Conservation (phyloP, 2,329 filamentous ascomycete genomes). For the Pyrenophora seminiperda region DNA sequence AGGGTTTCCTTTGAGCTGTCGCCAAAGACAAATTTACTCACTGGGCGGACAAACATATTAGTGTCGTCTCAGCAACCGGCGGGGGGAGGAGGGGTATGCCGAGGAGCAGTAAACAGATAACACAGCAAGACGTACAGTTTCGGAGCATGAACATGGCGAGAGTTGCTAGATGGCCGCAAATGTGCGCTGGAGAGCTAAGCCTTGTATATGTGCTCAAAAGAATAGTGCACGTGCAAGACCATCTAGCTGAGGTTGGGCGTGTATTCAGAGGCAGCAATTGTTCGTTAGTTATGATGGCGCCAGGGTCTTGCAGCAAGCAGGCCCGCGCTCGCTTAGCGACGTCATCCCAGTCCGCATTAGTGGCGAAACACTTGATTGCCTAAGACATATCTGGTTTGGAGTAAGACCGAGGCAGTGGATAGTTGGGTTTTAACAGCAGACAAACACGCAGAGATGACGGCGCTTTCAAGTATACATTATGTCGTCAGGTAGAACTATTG, state of each 20-base stretch:
- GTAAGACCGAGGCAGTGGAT: too few species aligned
- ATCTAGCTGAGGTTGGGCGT: constrained; percentile 16
- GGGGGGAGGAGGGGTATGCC: constrained; percentile 43
- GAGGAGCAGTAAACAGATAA: constrained; percentile 3
- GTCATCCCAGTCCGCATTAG: neutral
- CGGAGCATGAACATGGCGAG: constrained; percentile 50
- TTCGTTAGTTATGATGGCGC: constrained; percentile 23
- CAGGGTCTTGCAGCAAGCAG: constrained; percentile 18
- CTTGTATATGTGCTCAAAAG: constrained; percentile 26
- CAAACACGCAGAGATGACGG: too few species aligned
- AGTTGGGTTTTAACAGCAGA: too few species aligned
- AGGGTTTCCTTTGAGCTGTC: constrained; percentile 89
- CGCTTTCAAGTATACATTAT: too few species aligned
- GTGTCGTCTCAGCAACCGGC: constrained; percentile 27
- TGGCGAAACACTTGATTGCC: too few species aligned
- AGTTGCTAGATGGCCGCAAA: constrained; percentile 9
- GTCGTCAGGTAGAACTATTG: too few species aligned
- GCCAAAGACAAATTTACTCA: constrained; percentile 90
- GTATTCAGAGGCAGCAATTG: constrained; percentile 18
- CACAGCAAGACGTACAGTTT: constrained; percentile 42
- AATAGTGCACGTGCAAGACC: constrained; percentile 20
- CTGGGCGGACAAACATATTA: constrained; percentile 53
- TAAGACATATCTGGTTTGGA: too few species aligned
- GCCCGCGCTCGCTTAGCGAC: constrained; percentile 19
- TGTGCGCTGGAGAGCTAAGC: constrained; percentile 17